A percentile compares a stretch with the other conserved stretches of the same genome.
Evolutionary conservation across 177 flowering plant genomes (phyloP).

Genomic region (Vitis hybrid): DNA sequence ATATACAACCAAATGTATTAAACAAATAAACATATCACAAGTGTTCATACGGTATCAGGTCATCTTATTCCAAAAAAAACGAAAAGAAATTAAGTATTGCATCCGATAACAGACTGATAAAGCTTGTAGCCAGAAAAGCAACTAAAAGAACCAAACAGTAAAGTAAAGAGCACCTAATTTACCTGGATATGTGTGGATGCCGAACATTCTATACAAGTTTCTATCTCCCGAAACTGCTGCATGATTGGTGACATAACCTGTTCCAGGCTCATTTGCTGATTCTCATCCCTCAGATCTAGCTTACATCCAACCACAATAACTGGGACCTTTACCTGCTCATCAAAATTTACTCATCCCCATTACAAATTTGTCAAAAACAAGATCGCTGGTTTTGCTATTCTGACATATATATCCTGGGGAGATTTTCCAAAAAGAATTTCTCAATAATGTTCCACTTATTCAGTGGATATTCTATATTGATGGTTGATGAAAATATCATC

Average conservation of each 20-base stretch:
- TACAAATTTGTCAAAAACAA: neutral
- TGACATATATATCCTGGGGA: no score
- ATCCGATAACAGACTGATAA: no score
- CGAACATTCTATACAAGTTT: conserved; percentile 97
- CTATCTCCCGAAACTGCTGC: conserved; percentile 99
- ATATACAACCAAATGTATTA: no score
- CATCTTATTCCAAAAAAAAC: no score
- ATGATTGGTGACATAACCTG: conserved; percentile 94
- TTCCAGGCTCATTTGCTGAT: conserved; percentile 70
- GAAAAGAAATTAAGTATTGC: no score
- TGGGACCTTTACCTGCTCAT: conserved; percentile 82
- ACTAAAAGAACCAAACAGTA: neutral
- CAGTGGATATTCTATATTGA: no score
- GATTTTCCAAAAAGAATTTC: no score
- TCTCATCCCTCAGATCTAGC: conserved; percentile 85
- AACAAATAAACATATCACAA: no score
- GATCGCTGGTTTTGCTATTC: neutral
- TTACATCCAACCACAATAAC: conserved; percentile 96
- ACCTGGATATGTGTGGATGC: conserved; percentile 87
- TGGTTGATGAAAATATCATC: no score
- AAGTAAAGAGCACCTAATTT: neutral
- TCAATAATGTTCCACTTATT: no score
- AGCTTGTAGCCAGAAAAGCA: neutral
- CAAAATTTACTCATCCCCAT: neutral
- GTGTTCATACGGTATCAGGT: no score